Percentiles rank a stretch among this genome's conserved stretches.
These are phyloP conservation scores for Trametes coccinea DNA, from an alignment of 768 basidiomycete species.

Conservation along the genomic window DNA sequence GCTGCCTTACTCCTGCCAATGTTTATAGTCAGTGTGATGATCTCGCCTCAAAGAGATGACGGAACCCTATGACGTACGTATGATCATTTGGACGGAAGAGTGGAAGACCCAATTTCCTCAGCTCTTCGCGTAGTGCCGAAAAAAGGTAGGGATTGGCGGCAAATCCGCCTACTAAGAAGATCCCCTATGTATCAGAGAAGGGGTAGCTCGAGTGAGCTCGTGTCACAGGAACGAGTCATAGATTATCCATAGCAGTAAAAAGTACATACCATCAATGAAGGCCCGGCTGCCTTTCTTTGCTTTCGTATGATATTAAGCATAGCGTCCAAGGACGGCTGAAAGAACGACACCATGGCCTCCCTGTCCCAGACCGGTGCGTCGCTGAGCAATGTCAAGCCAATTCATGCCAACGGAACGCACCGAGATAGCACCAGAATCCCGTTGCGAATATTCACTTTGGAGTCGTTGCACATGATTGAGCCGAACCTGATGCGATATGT, in stretches of 20 bases:
- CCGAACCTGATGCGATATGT: conserved; percentile 46
- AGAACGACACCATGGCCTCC: conserved; percentile 40
- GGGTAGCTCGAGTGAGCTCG: too few relatives aligned
- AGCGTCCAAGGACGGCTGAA: conserved; percentile 45
- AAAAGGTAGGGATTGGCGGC: conserved; percentile 82
- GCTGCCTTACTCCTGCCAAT: conserved; percentile 48
- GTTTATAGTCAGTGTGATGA: not conserved
- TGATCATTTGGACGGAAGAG: conserved; percentile 77
- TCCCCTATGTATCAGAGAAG: conserved; percentile 44
- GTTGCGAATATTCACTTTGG: conserved; percentile 36
- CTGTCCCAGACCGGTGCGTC: conserved; percentile 23
- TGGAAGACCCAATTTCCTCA: conserved; percentile 50
- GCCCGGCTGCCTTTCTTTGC: conserved; percentile 11
- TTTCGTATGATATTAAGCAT: conserved; percentile 27
- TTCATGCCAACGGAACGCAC: conserved; percentile 26
- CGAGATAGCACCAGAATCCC: conserved; percentile 42
- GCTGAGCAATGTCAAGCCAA: too few relatives aligned
- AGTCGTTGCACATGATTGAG: conserved; percentile 40
- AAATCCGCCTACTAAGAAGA: conserved; percentile 81
- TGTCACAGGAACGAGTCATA: too few relatives aligned
- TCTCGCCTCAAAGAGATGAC: not conserved
- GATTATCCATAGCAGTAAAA: too few relatives aligned
- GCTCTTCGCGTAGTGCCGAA: conserved; percentile 64
- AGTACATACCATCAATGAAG: conserved; percentile 22
- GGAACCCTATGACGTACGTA: conserved; percentile 49